Evolutionary conservation across 176 grass and related monocot species (phyloP), one percentile per base, ranked within the genome.

Genomic region (Cymbopogon citratus): DNA sequence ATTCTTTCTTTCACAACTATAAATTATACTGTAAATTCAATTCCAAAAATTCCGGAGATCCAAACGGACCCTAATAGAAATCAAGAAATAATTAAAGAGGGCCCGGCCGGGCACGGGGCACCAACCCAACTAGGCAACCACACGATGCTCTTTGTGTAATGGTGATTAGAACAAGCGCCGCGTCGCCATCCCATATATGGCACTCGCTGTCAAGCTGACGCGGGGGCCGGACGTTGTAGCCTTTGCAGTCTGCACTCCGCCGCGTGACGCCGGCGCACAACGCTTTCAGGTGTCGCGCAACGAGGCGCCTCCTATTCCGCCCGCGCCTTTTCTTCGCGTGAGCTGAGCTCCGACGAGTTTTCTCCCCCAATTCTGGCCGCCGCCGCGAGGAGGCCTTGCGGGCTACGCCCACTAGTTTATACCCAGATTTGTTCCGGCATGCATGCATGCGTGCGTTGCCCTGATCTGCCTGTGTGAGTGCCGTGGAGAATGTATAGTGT

Each of bases 281-380:
- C 62, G 71, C 87, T 83, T 88, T 92, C 56, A 92, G 87, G 79
- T 89, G 84, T 95, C 79, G 70, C 45, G 74, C 74, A 87, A 82
- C 60, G 49, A 87, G 84, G 71, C 79, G 87, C 78, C 85, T 88
- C 90, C 61, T 87, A 73, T 79, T 76, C n/a, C 61, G 73, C 5
- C 8, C 23, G 14, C 51, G 14, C 51, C 66, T 72, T 81, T 25
- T 48, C 7, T 24, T 48, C 7, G 31, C 41, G 4, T 43, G 66
- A 19, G 1, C 4, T 43, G 66, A 19, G 1, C 48, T 2, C 21
- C 19, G 18, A 4, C 15, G 16, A 38, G 14, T 25, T 33, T 65
- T 23, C 56, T 66, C 62, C 39, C 10, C 14, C 3, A 9, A 34
- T 79, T 79, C 40, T 49, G 63, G 63, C 33, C 29, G 12, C 44